phyloP scores from a whole-genome alignment of 1,139 yeast genomes.

The Blastobotrys proliferans region DNA sequence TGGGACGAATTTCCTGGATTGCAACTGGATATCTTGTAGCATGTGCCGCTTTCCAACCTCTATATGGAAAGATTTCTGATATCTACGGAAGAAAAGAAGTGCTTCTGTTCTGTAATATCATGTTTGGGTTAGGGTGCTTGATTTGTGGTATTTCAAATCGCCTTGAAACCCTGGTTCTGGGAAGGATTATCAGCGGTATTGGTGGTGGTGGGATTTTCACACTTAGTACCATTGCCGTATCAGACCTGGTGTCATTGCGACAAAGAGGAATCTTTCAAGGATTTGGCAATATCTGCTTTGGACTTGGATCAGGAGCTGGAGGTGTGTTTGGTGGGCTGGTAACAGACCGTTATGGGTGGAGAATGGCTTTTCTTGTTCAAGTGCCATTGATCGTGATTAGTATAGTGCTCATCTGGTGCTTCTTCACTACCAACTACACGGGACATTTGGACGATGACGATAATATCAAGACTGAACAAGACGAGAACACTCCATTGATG shows the following conservation, averaged over 20 bases:
- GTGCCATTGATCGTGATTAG: slow-evolving; percentile 61
- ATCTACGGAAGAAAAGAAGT: slow-evolving; percentile 71
- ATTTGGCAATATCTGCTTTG: slow-evolving; percentile 58
- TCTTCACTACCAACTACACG: slow-evolving; percentile 11
- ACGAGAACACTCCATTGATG: no score
- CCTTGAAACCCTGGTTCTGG: slow-evolving; percentile 49
- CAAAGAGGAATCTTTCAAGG: slow-evolving; percentile 61
- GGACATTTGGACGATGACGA: no score
- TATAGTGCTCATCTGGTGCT: slow-evolving; percentile 35
- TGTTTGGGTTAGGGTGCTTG: slow-evolving; percentile 53
- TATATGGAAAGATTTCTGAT: slow-evolving; percentile 82
- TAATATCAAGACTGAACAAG: no score
- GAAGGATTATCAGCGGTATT: slow-evolving; percentile 57
- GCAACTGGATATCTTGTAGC: slow-evolving; percentile 60
- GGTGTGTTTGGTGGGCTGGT: slow-evolving; percentile 69
- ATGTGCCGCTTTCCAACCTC: slow-evolving; percentile 65
- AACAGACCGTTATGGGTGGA: slow-evolving; percentile 77
- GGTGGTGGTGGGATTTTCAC: slow-evolving; percentile 65
- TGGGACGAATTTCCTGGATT: slow-evolving; percentile 54
- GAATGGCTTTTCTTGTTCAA: slow-evolving; percentile 57
- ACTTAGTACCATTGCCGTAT: slow-evolving; percentile 50
- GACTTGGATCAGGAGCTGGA: slow-evolving; percentile 67
- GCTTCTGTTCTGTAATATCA: slow-evolving; percentile 45
- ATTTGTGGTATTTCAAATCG: slow-evolving; percentile 47
- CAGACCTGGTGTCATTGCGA: slow-evolving; percentile 55